Conservation (phyloP, 2,329 filamentous ascomycete genomes). For the Thermochaetoides dissita region DNA sequence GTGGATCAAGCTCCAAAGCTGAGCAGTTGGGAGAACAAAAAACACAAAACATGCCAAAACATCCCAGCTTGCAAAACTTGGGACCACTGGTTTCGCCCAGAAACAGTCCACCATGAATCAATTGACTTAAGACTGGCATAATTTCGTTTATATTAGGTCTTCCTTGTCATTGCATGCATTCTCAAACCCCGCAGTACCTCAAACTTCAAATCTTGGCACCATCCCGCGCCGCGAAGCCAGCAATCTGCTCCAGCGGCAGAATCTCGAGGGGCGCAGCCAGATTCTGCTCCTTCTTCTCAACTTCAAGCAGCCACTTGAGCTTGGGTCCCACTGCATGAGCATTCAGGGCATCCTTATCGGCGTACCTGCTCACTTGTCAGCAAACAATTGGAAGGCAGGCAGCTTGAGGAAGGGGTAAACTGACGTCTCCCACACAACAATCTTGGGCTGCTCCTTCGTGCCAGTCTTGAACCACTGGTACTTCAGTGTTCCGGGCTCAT, state of each 20-base stretch:
- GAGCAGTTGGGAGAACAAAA: no score
- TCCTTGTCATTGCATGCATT: no score
- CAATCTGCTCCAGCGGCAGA: conserved; percentile 1
- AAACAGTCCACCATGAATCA: no score
- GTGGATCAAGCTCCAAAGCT: no score
- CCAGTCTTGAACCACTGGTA: conserved; percentile 6
- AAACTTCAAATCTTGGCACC: no score
- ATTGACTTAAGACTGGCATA: no score
- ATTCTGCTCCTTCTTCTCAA: conserved; percentile 4
- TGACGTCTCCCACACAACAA: conserved; percentile 6
- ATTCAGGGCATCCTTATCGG: conserved; percentile 2
- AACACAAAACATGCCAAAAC: no score
- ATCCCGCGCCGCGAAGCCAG: neutral
- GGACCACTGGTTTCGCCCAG: no score
- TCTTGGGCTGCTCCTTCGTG: conserved; percentile 3
- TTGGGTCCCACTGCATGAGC: conserved; percentile 3
- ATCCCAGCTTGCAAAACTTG: no score
- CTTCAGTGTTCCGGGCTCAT: conserved; percentile 3
- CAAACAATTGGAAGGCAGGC: neutral
- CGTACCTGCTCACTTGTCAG: conserved; percentile 1
- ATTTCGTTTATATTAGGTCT: no score
- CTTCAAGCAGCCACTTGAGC: conserved; percentile 4
- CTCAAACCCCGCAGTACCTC: no score
- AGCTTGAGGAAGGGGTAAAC: neutral
- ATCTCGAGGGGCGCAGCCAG: conserved; percentile 1